A percentile compares a stretch with the other conserved stretches of the same genome.
phyloP scores from a whole-genome alignment of 805 yeast species.

The Ogataea henricii region DNA sequence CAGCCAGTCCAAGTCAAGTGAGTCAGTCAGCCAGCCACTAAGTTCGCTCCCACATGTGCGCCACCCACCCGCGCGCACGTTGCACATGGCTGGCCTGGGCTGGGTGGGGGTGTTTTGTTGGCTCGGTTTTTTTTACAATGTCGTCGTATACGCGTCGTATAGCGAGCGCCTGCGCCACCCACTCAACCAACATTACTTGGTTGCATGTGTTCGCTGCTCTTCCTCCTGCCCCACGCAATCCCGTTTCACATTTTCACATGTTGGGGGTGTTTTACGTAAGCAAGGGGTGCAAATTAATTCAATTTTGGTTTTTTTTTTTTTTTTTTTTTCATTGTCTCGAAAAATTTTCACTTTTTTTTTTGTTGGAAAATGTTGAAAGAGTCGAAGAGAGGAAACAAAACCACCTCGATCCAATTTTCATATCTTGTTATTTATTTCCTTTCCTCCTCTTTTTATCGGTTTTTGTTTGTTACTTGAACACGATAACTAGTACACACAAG shows the following conservation, averaged over 20 bases:
- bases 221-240: no score
- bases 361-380: conserved; percentile 15
- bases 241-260: conserved; percentile 1
- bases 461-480: conserved; percentile 3
- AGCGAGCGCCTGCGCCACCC: no score
- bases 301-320: conserved; percentile 3
- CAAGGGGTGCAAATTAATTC: neutral
- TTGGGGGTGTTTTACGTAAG: neutral
- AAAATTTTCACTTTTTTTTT: conserved; percentile 22
- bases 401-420: neutral
- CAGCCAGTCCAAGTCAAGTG: neutral
- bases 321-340: conserved; percentile 13
- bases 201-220: no score
- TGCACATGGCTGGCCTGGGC: no score
- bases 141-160: no score
- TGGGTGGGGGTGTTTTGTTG: neutral
- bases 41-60: no score
- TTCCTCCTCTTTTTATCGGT: conserved; percentile 1
- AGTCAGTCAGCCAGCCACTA: no score
- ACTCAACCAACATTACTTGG: no score
- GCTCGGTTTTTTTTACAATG: neutral
- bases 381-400: neutral
- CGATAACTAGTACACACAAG: conserved; percentile 6
- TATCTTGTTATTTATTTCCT: neutral
- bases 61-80: no score